Evolutionary conservation across 352 stramenopile species (phyloP), one percentile per base, ranked within the genome.

Genomic region (Thalassiosira mediterranea): DNA sequence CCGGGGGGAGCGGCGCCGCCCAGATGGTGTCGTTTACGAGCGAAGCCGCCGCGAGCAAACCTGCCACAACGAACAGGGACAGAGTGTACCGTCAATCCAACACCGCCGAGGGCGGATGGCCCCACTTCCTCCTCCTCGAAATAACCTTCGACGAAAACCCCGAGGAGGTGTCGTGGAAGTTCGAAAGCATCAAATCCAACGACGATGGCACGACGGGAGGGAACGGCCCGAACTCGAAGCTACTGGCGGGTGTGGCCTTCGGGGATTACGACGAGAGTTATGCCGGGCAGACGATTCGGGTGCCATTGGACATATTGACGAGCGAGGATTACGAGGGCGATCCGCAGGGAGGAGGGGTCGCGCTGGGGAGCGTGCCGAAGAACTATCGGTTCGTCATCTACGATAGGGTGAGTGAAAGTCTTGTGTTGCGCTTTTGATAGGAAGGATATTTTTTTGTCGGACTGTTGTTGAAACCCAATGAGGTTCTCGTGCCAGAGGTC

Each of bases 321-420:
- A 46, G 52, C 4, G 46, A 53, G 21, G 65, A 75, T 75, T 67
- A 60, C 17, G 46, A 46, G 1, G 54, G 47, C 2, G 65, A 75
- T 62, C 25, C 23, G 4, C 44, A 46, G 58, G 19, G 42, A 29
- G 29, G 44, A 29, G 29, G 52, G 15, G n/a, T n/a, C n/a, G 32
- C 15, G 11, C 15, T 47, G 25, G n/a, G n/a, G n/a, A n/a, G n/a
- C n/a, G n/a, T n/a, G n/a, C n/a, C n/a, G n/a, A 52, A 57, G 37
- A 57, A 75, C n/a, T 75, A 75, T 75, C 37, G 25, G n/a, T 67
- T 75, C 62, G 54, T 75, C 61, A 67, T 75, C 56, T 75, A 68
- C 56, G 65, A 75, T 56, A 28, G 60, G 65, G 65, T 73, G 42
- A 47, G 64, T 44, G 2, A 15, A 15, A 7, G n/a, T n/a, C n/a